These are phyloP conservation scores for Hypoxylon sp. DNA, from an alignment of 2,329 filamentous ascomycete genomes.

Conservation along the genomic window DNA sequence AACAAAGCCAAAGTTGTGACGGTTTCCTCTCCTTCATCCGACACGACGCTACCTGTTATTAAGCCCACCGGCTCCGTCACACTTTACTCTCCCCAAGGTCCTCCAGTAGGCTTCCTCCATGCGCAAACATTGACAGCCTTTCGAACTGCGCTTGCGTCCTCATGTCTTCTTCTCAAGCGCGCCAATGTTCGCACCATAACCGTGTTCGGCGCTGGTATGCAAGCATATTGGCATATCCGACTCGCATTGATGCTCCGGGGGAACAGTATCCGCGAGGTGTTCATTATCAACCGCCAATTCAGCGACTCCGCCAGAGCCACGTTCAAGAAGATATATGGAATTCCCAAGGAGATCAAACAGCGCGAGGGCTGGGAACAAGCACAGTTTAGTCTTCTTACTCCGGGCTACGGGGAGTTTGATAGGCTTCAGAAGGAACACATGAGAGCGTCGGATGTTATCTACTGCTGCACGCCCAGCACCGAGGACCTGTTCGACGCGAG, in stretches of 20 bases:
- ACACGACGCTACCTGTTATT: slow-evolving; percentile 47
- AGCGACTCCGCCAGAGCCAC: slow-evolving; percentile 62
- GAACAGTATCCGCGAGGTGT: slow-evolving; percentile 75
- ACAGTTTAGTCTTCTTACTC: slow-evolving; percentile 74
- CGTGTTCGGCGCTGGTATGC: slow-evolving; percentile 87
- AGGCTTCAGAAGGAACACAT: slow-evolving; percentile 76
- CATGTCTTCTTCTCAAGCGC: slow-evolving; percentile 71
- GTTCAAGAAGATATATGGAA: slow-evolving; percentile 56
- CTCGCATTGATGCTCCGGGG: slow-evolving; percentile 79
- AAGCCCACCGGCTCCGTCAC: slow-evolving; percentile 72
- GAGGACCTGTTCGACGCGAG: slow-evolving; percentile 76
- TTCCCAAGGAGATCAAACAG: slow-evolving; percentile 55
- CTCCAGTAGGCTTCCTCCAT: slow-evolving; percentile 72
- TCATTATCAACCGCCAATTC: slow-evolving; percentile 82
- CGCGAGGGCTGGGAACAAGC: slow-evolving; percentile 69
- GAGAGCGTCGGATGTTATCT: slow-evolving; percentile 78
- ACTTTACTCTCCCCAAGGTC: slow-evolving; percentile 69
- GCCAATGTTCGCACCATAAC: slow-evolving; percentile 76
- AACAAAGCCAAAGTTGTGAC: slow-evolving; percentile 63
- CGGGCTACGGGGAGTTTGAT: slow-evolving; percentile 71
- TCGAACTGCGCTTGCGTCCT: slow-evolving; percentile 76
- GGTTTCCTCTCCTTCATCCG: slow-evolving; percentile 54
- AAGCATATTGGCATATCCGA: slow-evolving; percentile 94
- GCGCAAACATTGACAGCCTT: slow-evolving; percentile 81
- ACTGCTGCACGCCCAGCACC: slow-evolving; percentile 84